Evolutionary conservation across 225 moss, liverwort and hornwort species (phyloP).

Genomic region (Pseudoscleropodium purum): DNA sequence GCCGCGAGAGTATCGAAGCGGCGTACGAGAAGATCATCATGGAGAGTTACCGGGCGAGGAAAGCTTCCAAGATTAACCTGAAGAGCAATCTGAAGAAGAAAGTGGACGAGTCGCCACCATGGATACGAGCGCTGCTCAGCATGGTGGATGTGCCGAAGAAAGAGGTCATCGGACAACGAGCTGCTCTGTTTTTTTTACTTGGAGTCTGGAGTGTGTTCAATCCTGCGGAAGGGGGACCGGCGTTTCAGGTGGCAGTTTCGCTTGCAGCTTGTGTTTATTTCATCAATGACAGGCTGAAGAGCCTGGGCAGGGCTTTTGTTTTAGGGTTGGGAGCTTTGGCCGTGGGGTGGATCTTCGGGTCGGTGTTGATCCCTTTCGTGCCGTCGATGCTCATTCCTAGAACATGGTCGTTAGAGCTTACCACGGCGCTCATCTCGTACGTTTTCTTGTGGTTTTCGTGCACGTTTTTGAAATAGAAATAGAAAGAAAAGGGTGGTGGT

Average conservation of each 20-base stretch:
- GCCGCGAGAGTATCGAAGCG: conserved; percentile 76
- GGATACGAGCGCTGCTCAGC: conserved; percentile 51
- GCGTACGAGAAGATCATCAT: conserved; percentile 96
- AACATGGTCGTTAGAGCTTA: conserved; percentile 74
- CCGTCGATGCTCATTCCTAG: conserved; percentile 62
- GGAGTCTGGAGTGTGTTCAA: conserved; percentile 91
- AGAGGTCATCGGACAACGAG: conserved; percentile 58
- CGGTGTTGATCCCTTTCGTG: conserved; percentile 64
- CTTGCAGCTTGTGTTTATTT: conserved; percentile 84
- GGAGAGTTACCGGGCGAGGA: conserved; percentile 84
- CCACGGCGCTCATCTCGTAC: conserved; percentile 76
- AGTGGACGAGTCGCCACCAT: conserved; percentile 72
- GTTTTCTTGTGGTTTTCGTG: conserved; percentile 73
- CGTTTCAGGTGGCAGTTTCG: conserved; percentile 96
- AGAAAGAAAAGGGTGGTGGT: neutral
- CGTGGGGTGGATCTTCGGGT: conserved; percentile 78
- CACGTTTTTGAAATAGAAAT: conserved; percentile 73
- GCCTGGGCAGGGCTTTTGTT: conserved; percentile 53
- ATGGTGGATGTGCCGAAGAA: conserved; percentile 70
- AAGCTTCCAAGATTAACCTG: conserved; percentile 67
- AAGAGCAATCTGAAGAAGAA: conserved; percentile 83
- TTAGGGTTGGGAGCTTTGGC: conserved; percentile 42
- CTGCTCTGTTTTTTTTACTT: conserved; percentile 63
- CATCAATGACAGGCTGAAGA: conserved; percentile 72
- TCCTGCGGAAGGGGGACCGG: conserved; percentile 83